Evolutionary conservation across 2,329 filamentous ascomycete genomes (phyloP), one percentile per base, ranked within the genome.

Genomic region (Talaromyces albobiverticillius): DNA sequence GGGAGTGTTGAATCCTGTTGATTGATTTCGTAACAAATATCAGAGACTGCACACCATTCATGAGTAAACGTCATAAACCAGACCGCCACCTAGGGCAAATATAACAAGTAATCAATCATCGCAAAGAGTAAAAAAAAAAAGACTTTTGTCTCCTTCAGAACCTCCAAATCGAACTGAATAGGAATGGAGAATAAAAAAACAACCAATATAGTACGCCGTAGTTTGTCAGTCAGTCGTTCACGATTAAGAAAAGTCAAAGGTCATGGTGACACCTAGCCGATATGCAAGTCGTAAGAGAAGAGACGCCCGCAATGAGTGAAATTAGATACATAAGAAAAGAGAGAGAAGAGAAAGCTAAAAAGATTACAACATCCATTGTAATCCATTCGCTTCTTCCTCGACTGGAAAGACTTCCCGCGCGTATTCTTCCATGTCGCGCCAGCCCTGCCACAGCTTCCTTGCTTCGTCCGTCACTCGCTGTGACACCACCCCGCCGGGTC

Each of bases 351-450:
- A 18, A 25, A 18, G 26, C n/a, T n/a, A n/a, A 5, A 13, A 11
- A 50, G 6, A 41, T 54, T n/a, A 75, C 50, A 74, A 60, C 93
- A 96, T 97, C 94, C 94, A 99, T 14, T 88, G 90, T 66, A 94
- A 76, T 4, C 93, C 93, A 68, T 97, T 97, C 29, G 91, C 90
- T 62, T 92, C 88, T 74, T 99, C 94, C 71, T 99, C 94, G 11
- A 96, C 81, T 0, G 90, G 90, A 64, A 97, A 97, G 25, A 95
- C 91, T 69, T 97, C 94, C 46, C 89, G 82, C 1, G 93, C 93
- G 69, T 97, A 99, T 72, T 97, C 94, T 68, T 96, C 91, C 62
- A 97, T 82, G 26, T 90, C 89, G 52, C 94, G 82, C 61, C 90
- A 90, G 3, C 91, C 94, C 67, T 95, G 90, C 94, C 94, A 97